Evolutionary conservation across 1,284 basidiomycete genomes (phyloP), one percentile per base, ranked within the genome.

Genomic region (Puccinia triticina): DNA sequence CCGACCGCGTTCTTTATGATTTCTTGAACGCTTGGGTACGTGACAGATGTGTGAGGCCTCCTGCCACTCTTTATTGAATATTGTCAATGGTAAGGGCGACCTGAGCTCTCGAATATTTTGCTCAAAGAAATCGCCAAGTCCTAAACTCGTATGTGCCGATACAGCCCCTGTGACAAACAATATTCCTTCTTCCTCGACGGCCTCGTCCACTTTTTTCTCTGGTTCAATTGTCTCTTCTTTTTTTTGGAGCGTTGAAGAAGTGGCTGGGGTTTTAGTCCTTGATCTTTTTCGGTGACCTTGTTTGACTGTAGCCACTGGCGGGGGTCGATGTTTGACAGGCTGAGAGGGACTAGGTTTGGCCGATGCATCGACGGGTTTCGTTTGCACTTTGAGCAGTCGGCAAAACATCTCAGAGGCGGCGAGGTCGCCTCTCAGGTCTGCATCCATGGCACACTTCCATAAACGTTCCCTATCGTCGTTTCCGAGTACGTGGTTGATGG

Each of bases 51-150:
- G 32, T 29, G 29, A 43, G 4, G 46, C 46, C 48, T 73, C 71
- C 37, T 46, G 71, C 71, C 71, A 73, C 32, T 16, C 10, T n/a
- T 50, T 26, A 16, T 46, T n/a, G n/a, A 73, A 73, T 26, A 48
- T 34, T 10, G 71, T 73, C 53, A 73, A 29, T 32, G 59, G 59
- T 34, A 61, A 61, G 1, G 59, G 59, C 55, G 59, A 26, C 59
- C 26, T 61, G 16, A 73, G 40, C 53, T 73, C 71, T 18, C 46
- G 71, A 2, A 73, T 73, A 37, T 73, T 73, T 34, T 50, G 26
- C n/a, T 73, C 48, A n/a, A 73, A 73, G 43, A 73, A 73, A 3
- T 43, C 21, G 16, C 18, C 29, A 1, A 73, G 37, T 3, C 67
- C 71, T 50, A 37, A 32, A 29, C 40, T 26, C 14, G 43, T 73